Percentiles rank a stretch among this genome's conserved stretches.
phyloP scores from a whole-genome alignment of 176 grass and related monocot genomes.

The Carex parvula region DNA sequence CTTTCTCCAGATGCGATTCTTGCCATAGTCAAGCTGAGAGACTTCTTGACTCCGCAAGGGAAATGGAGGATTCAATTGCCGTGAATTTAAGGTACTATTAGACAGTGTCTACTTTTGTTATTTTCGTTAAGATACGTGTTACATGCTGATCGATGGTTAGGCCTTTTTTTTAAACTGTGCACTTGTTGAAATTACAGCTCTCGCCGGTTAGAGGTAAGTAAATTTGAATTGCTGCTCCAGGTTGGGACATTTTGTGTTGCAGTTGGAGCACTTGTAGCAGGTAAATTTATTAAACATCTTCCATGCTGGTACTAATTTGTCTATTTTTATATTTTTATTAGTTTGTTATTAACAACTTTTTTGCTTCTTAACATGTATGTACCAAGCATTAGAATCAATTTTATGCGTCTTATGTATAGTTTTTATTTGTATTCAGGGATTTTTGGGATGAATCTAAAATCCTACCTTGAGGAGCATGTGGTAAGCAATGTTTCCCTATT shows the following conservation, averaged over 20 bases:
- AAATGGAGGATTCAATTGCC: slow-evolving; percentile 99
- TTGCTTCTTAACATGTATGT: not conserved
- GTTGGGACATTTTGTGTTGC: slow-evolving; percentile 92
- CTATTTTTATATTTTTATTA: not conserved
- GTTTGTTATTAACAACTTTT: not conserved
- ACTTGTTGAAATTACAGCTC: slow-evolving; percentile 48
- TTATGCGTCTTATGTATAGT: not conserved
- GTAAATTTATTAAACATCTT: slow-evolving; percentile 38
- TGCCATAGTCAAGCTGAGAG: slow-evolving; percentile 98
- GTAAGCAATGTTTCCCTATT: slow-evolving; percentile 37
- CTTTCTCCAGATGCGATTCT: slow-evolving; percentile 77
- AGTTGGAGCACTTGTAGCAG: slow-evolving; percentile 88
- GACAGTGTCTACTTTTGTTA: not conserved
- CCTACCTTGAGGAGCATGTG: slow-evolving; percentile 71
- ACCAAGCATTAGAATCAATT: not conserved
- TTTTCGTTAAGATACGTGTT: slow-evolving; percentile 1
- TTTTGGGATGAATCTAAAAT: slow-evolving; percentile 95
- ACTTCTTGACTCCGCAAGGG: slow-evolving; percentile 91
- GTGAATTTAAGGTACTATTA: slow-evolving; percentile 79
- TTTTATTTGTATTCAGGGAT: slow-evolving; percentile 50
- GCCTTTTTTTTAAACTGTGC: slow-evolving; percentile 23
- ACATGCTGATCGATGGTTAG: not conserved
- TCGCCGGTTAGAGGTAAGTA: slow-evolving; percentile 85
- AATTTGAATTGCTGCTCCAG: slow-evolving; percentile 93
- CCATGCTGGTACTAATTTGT: not conserved